A percentile compares a stretch with the other conserved stretches of the same genome.
These are phyloP conservation scores for Kockiozyma suomiensis DNA, from an alignment of 805 yeast genomes.

Conservation along the genomic window DNA sequence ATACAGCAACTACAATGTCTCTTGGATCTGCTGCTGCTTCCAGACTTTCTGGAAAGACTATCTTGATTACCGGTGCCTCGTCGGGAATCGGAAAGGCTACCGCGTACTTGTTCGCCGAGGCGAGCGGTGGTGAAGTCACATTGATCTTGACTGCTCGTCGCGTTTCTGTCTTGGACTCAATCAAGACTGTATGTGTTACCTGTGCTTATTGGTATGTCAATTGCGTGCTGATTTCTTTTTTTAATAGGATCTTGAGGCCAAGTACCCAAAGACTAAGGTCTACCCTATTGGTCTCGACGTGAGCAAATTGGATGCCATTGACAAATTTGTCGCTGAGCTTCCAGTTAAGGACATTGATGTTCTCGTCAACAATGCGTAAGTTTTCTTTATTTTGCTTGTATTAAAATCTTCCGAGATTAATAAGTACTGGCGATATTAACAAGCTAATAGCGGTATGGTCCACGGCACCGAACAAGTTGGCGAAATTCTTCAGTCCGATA, in stretches of 20 bases:
- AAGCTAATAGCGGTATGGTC: slow-evolving; percentile 54
- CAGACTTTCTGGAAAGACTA: slow-evolving; percentile 75
- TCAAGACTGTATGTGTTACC: slow-evolving; percentile 40
- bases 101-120: slow-evolving; percentile 80
- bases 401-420: no score
- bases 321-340: slow-evolving; percentile 54
- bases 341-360: slow-evolving; percentile 64
- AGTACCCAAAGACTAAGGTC: slow-evolving; percentile 54
- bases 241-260: slow-evolving; percentile 46
- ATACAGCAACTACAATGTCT: slow-evolving; percentile 44
- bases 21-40: slow-evolving; percentile 75
- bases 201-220: neutral
- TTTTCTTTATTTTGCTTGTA: slow-evolving; percentile 1
- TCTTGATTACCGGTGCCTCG: slow-evolving; percentile 91
- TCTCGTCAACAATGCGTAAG: slow-evolving; percentile 62
- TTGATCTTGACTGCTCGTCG: slow-evolving; percentile 81
- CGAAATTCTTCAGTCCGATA: slow-evolving; percentile 60
- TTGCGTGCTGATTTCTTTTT: neutral
- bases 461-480: slow-evolving; percentile 80
- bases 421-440: no score
- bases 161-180: slow-evolving; percentile 57
- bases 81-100: slow-evolving; percentile 95
- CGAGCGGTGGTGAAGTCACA: slow-evolving; percentile 69
- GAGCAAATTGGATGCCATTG: slow-evolving; percentile 54
- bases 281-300: slow-evolving; percentile 59